These are phyloP conservation scores for Aegilops longissima DNA, from an alignment of 176 grass and related monocot species.

Conservation along the genomic window DNA sequence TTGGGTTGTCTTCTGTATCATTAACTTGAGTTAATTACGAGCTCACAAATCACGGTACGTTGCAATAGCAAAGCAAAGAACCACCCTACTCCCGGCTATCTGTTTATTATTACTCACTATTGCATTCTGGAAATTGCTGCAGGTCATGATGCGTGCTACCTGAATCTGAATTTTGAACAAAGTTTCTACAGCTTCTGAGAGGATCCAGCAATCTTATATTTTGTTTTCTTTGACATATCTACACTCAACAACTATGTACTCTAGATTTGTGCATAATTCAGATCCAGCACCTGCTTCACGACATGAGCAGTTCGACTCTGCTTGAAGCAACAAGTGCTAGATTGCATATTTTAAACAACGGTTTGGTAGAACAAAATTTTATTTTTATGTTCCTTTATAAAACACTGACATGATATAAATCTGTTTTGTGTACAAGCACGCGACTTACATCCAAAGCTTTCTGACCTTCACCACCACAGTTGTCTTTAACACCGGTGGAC, in stretches of 20 bases:
- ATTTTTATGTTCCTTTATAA: not conserved
- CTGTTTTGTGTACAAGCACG: not conserved
- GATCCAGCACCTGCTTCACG: not conserved
- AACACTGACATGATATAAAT: not conserved
- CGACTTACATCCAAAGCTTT: conserved; percentile 76
- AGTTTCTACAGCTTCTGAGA: not conserved
- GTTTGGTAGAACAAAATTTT: too few species aligned
- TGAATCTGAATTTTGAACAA: not conserved
- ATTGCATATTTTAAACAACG: not conserved
- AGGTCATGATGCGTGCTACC: not conserved
- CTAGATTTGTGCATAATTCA: not conserved
- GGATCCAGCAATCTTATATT: not conserved
- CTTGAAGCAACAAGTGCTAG: not conserved
- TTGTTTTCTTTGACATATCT: not conserved
- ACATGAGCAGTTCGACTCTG: not conserved
- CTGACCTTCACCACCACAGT: conserved; percentile 77
- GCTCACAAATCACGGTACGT: too few species aligned
- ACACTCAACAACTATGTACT: not conserved
- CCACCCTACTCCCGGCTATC: too few species aligned
- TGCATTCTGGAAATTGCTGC: not conserved
- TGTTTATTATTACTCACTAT: not conserved
- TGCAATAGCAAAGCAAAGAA: too few species aligned
- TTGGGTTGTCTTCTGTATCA: too few species aligned
- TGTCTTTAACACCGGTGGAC: conserved; percentile 79
- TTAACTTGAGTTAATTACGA: too few species aligned